Percentiles rank a stretch among this genome's conserved stretches.
Evolutionary conservation across 495 filamentous ascomycete genomes (phyloP).

Genomic region (Recurvomyces mirabilis): DNA sequence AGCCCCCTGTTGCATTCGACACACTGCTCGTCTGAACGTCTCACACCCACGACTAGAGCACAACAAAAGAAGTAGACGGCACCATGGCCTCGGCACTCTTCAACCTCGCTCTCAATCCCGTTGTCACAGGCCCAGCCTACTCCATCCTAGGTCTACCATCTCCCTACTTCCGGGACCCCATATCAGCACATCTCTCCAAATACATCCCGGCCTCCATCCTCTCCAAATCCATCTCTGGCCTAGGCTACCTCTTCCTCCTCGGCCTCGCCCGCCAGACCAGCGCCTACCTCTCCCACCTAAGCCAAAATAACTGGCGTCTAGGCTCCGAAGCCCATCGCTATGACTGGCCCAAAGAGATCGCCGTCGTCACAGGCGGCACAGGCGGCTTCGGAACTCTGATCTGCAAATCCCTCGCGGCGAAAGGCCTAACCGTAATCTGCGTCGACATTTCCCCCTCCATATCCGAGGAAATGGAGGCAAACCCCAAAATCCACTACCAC

Average conservation of each 20-base stretch:
- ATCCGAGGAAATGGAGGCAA: constrained; percentile 18
- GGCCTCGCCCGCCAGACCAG: constrained; percentile 35
- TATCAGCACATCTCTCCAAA: constrained; percentile 7
- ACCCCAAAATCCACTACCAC: constrained; percentile 33
- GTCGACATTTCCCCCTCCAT: constrained; percentile 37
- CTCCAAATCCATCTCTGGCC: background rate
- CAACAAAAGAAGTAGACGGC: no score
- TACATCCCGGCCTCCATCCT: constrained; percentile 10
- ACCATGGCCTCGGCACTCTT: constrained; percentile 2
- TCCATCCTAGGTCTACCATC: constrained; percentile 16
- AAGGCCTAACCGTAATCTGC: constrained; percentile 41
- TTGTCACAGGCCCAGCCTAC: constrained; percentile 17
- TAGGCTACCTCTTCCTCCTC: constrained; percentile 27
- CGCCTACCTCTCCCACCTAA: constrained; percentile 32
- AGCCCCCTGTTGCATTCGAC: no score
- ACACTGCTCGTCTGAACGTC: no score
- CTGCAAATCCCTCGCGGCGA: constrained; percentile 36
- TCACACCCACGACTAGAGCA: no score
- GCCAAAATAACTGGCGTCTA: constrained; percentile 40
- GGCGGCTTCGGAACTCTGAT: constrained; percentile 46
- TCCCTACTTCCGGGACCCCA: constrained; percentile 10
- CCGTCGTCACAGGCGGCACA: constrained; percentile 47
- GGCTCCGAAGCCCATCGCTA: constrained; percentile 30
- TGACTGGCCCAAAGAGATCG: constrained; percentile 39
- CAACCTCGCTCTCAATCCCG: constrained; percentile 8